Percentiles rank a stretch among this genome's conserved stretches.
phyloP scores from a whole-genome alignment of 805 yeast genomes.

The Lipomyces anomalus region DNA sequence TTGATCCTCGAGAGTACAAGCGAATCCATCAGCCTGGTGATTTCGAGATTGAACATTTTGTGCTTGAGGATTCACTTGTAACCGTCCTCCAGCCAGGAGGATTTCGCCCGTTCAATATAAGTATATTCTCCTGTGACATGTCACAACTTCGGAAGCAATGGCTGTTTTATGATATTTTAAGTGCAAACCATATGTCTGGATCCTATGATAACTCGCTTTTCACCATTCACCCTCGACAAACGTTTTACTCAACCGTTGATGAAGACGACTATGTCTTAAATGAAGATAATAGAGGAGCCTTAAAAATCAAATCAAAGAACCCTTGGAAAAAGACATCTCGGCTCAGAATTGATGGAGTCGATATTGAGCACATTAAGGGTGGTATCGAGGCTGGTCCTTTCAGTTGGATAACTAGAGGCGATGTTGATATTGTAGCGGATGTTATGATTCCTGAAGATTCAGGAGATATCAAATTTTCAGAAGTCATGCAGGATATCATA shows the following conservation, averaged over 20 bases:
- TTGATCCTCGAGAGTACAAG: slow-evolving; percentile 75
- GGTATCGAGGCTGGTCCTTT: slow-evolving; percentile 85
- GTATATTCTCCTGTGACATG: slow-evolving; percentile 80
- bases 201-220: slow-evolving; percentile 89
- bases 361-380: slow-evolving; percentile 80
- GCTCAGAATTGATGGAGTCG: slow-evolving; percentile 75
- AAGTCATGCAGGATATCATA: slow-evolving; percentile 35
- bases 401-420: slow-evolving; percentile 93
- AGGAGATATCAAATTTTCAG: slow-evolving; percentile 42
- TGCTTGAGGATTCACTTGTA: slow-evolving; percentile 77
- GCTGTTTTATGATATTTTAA: slow-evolving; percentile 81
- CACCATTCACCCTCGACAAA: slow-evolving; percentile 77
- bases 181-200: slow-evolving; percentile 81
- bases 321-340: slow-evolving; percentile 65
- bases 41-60: slow-evolving; percentile 80
- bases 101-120: slow-evolving; percentile 78
- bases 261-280: slow-evolving; percentile 25
- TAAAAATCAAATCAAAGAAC: slow-evolving; percentile 5
- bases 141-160: slow-evolving; percentile 83
- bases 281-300: not conserved
- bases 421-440: slow-evolving; percentile 90
- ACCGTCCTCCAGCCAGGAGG: slow-evolving; percentile 75
- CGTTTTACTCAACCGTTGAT: slow-evolving; percentile 40
- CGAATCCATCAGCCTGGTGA: slow-evolving; percentile 78
- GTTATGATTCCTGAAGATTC: slow-evolving; percentile 69